A percentile compares a stretch with the other conserved stretches of the same genome.
phyloP scores from a whole-genome alignment of 371 early-diverging fungal species.

The Syncephalastrum monosporum region DNA sequence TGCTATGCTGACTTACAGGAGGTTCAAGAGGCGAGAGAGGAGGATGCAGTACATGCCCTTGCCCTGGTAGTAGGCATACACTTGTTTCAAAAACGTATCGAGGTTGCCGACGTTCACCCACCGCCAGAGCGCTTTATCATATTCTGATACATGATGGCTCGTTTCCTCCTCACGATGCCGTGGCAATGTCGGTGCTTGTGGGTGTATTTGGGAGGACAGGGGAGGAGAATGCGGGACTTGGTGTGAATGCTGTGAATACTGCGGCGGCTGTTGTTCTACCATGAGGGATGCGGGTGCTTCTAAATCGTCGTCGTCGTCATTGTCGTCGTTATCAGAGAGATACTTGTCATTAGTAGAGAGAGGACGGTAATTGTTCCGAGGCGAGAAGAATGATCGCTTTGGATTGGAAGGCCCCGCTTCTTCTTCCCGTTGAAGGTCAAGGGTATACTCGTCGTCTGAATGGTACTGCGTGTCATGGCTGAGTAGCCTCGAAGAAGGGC shows the following conservation, averaged over 20 bases:
- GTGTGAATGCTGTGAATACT: conserved; percentile 11
- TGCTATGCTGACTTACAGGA: conserved; percentile 55
- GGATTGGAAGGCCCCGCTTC: not conserved
- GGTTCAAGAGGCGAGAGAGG: conserved; percentile 65
- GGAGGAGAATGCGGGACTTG: not conserved
- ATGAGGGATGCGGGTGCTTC: conserved; percentile 67
- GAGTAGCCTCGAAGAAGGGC: too few relatives aligned
- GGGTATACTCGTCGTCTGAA: conserved; percentile 15
- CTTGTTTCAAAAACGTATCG: conserved; percentile 78
- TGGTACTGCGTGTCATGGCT: conserved; percentile 4
- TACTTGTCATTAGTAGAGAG: conserved; percentile 3
- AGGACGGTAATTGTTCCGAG: conserved; percentile 12
- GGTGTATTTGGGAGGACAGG: not conserved
- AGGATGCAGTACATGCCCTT: conserved; percentile 82
- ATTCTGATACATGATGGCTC: conserved; percentile 41
- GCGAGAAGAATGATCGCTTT: conserved; percentile 3
- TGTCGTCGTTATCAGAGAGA: conserved; percentile 1
- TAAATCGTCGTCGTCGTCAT: conserved; percentile 30
- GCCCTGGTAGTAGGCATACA: conserved; percentile 81
- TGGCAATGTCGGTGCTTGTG: conserved; percentile 13
- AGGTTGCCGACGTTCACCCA: conserved; percentile 84
- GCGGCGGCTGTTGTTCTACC: conserved; percentile 41
- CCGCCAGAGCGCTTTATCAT: conserved; percentile 75
- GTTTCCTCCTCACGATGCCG: conserved; percentile 5
- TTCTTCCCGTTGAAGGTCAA: conserved; percentile 7